Base-by-base conservation (phyloP, 805 yeast genomes). In the Candida verbasci region DNA sequence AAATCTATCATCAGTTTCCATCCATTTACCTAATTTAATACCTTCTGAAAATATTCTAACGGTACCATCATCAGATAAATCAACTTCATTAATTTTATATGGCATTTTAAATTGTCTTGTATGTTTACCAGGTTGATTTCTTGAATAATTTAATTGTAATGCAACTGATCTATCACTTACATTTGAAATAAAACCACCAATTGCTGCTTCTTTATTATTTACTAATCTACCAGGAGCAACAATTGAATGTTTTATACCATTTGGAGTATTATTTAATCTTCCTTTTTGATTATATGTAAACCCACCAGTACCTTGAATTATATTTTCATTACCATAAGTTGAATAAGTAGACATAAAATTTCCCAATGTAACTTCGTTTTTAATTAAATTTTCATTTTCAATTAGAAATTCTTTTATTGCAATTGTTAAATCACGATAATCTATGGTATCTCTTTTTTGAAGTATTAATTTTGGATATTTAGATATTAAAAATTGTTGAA, bases 281-380 rank as follows among this genome's bases (percentile, higher is more conserved):
- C 95, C 95, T 40, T 70, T 72, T 42, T 82, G 72, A 26, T 66
- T 68, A 49, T 85, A 86, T 1, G 86, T 73, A 41, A 86, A 68
- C 6, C 95, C 95, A 20, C 83, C 95, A 6, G 84, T 75, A 22
- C 88, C 94, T 37, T 80, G 72, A 31, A 76, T 55, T 18, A 56
- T 55, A 9, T 38, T 39, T 8, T 45, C 24, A 6, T 37, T 35
- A n/a, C n/a, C n/a, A 11, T 38, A 34, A 17, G 34, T 37, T 7
- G 53, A 50, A 18, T 42, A 34, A n/a, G 38, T 42, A 31, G 48
- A 55, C 31, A 47, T 31, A 37, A 54, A 53, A 36, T 60, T 58
- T n/a, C 34, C 38, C 39, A 62, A 40, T 7, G 42, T 29, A 28
- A 46, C 37, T 8, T 45, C 52, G 24, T 47, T 50, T 44, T 49